Conservation (phyloP, 2,329 filamentous ascomycete genomes). For the Aspergillus terreus region DNA sequence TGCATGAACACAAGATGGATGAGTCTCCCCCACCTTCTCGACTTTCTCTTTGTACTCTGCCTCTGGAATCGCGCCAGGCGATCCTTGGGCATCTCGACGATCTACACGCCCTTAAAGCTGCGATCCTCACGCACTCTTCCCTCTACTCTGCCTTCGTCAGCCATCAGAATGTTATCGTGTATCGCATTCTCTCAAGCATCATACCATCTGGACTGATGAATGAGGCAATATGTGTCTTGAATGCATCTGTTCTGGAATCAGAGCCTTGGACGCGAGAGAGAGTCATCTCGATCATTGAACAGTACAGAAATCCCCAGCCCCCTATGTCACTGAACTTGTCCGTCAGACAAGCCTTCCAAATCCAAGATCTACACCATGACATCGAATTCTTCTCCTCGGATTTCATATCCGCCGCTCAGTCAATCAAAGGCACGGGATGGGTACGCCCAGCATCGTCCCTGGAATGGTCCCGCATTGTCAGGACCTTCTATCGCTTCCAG, state of each 20-base stretch:
- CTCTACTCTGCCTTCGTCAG: no score
- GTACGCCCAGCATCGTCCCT: neutral
- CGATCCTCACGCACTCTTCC: no score
- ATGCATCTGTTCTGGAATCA: neutral
- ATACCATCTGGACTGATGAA: no score
- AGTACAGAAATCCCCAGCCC: neutral
- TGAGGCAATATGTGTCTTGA: neutral
- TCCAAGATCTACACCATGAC: neutral
- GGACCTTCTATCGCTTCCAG: constrained; percentile 7
- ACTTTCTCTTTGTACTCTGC: neutral
- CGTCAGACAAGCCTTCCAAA: neutral
- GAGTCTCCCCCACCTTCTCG: neutral
- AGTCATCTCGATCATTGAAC: neutral
- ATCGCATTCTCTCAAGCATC: no score
- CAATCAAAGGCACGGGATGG: neutral
- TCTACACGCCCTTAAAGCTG: neutral
- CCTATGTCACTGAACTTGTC: neutral
- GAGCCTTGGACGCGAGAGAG: neutral
- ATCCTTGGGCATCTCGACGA: neutral
- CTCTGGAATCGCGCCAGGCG: neutral
- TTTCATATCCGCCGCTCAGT: neutral
- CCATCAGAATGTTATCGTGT: no score
- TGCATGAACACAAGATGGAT: no score
- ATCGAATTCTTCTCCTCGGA: neutral
- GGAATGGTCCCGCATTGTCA: constrained; percentile 4